Percentiles rank a stretch among this genome's conserved stretches.
Conservation (phyloP, 2,329 filamentous ascomycete species). For the Alternaria tenuissima region DNA sequence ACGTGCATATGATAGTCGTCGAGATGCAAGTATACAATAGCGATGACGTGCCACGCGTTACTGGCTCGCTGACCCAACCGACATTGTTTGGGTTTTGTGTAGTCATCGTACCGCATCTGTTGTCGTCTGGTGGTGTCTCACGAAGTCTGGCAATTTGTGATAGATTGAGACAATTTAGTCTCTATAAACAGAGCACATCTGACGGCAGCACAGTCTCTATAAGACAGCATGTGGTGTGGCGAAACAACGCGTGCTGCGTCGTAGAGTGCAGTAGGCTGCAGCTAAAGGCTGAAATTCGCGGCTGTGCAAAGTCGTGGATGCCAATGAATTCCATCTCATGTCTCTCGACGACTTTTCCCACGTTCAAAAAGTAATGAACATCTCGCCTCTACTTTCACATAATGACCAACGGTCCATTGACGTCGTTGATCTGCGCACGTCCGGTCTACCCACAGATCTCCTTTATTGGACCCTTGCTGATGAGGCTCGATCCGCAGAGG, state of each 20-base stretch:
- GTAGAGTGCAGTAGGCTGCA: not conserved
- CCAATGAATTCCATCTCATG: not conserved
- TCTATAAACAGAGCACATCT: not conserved
- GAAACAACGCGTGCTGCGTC: not conserved
- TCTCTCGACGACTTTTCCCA: not conserved
- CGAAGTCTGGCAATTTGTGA: not conserved
- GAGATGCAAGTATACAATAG: not conserved
- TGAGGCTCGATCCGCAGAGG: slow-evolving; percentile 4
- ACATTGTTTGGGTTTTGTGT: not conserved
- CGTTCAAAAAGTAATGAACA: no score
- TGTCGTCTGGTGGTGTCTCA: not conserved
- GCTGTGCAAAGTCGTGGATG: not conserved
- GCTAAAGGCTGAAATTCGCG: not conserved
- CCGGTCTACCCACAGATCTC: not conserved
- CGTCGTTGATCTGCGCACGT: not conserved
- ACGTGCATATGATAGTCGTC: not conserved
- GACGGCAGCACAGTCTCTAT: not conserved
- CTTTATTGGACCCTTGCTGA: slow-evolving; percentile 4
- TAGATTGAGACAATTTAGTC: rapidly evolving
- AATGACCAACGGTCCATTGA: not conserved
- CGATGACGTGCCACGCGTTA: not conserved
- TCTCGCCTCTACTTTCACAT: not conserved
- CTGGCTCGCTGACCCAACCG: not conserved
- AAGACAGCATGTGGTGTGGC: not conserved
- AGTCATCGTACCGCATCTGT: not conserved